Percentiles rank a stretch among this genome's conserved stretches.
phyloP scores from a whole-genome alignment of 768 basidiomycete genomes.

The Boletales sp. region DNA sequence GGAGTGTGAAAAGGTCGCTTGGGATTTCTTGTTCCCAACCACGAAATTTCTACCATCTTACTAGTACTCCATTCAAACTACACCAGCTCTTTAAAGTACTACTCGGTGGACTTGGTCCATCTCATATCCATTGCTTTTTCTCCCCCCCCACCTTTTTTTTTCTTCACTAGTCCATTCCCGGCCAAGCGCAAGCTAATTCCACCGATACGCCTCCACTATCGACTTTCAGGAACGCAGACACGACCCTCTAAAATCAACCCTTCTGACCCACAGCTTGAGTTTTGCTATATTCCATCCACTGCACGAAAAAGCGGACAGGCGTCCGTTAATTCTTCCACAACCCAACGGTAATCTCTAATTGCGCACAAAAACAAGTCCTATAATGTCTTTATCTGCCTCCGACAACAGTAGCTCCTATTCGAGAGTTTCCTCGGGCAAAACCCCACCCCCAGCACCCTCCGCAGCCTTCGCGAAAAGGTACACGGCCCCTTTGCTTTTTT shows the following conservation, averaged over 20 bases:
- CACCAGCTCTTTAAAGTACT: conserved; percentile 34
- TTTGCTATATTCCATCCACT: conserved; percentile 23
- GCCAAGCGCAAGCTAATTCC: conserved; percentile 32
- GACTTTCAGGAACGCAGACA: conserved; percentile 26
- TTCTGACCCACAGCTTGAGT: conserved; percentile 15
- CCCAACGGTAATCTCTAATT: conserved; percentile 77
- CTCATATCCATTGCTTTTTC: conserved; percentile 30
- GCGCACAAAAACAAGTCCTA: conserved; percentile 50
- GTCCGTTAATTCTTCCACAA: conserved; percentile 35
- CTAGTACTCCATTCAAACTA: conserved; percentile 34
- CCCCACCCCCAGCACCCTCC: conserved; percentile 86
- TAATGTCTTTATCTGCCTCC: conserved; percentile 89
- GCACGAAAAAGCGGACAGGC: conserved; percentile 30
- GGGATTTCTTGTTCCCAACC: conserved; percentile 31
- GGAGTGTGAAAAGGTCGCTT: conserved; percentile 33
- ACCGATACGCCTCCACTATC: conserved; percentile 18
- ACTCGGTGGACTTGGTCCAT: conserved; percentile 28
- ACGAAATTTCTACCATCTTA: conserved; percentile 34
- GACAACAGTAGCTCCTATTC: conserved; percentile 81
- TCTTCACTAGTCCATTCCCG: conserved; percentile 22
- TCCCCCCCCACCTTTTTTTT: conserved; percentile 10
- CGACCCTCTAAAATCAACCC: conserved; percentile 21
- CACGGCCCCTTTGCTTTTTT: conserved; percentile 16
- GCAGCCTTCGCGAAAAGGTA: conserved; percentile 88
- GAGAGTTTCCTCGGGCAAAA: conserved; percentile 82